Percentiles rank a stretch among this genome's conserved stretches.
Evolutionary conservation across 73 alveolate species (phyloP).

Genomic region (Paramecium sonneborni): DNA sequence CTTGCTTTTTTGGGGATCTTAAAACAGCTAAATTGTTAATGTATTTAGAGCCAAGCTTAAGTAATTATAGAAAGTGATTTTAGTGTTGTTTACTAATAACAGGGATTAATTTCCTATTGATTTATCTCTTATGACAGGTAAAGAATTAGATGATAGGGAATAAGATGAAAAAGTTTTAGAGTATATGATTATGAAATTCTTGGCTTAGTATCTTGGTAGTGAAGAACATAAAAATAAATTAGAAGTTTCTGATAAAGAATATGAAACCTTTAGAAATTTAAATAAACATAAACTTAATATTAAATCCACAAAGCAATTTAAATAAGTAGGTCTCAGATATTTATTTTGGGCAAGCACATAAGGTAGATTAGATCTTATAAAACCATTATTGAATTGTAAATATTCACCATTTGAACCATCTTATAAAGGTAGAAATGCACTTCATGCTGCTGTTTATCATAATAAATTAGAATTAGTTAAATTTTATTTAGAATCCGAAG

Average conservation of each 20-base stretch:
- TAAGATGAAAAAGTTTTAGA: background rate
- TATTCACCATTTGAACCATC: slow-evolving; percentile 26
- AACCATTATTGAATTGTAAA: background rate
- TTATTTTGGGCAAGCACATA: slow-evolving; percentile 8
- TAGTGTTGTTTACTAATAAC: background rate
- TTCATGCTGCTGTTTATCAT: background rate
- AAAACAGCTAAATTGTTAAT: background rate
- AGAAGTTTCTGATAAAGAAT: background rate
- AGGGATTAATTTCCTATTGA: slow-evolving; percentile 4
- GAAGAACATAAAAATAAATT: background rate
- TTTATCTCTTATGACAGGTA: background rate
- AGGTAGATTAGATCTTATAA: background rate
- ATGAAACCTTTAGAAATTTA: background rate
- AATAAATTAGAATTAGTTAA: background rate
- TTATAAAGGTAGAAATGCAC: background rate
- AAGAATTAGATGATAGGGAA: background rate
- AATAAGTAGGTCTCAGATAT: background rate
- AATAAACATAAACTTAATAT: background rate
- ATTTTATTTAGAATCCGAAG: background rate
- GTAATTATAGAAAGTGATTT: background rate
- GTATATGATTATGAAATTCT: background rate
- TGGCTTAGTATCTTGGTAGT: background rate
- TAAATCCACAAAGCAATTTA: background rate
- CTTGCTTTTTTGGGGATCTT: background rate
- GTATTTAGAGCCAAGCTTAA: slow-evolving; percentile 11